Base-by-base conservation (phyloP, 2,329 filamentous ascomycete species). In the Daldinia sp. region DNA sequence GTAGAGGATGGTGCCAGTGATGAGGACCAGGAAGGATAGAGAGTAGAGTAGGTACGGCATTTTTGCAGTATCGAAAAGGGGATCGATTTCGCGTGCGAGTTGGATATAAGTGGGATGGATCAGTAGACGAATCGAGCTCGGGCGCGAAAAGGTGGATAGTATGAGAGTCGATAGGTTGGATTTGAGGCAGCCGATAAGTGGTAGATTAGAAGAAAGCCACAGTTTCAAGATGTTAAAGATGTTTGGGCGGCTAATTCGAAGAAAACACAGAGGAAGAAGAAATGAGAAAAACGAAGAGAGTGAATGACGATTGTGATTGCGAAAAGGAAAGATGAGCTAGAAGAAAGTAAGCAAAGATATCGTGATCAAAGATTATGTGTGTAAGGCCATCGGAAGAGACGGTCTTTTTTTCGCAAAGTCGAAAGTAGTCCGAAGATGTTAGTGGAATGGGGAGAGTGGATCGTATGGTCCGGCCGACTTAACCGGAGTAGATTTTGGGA, bases 1-100 rank as follows among this genome's bases (percentile, higher is more conserved):
- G 83, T 93, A 97, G 72, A 95, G 88, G 61, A 82, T 86, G 58
- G 92, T 95, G 62, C 88, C 90, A 68, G 85, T 73, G 70, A 94
- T 74, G 72, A 97, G 83, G 74, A 91, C 83, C 70, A 90, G 77
- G 76, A 97, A 85, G 73, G 87, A 87, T 68, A 94, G 77, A 71
- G 86, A 88, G 81, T 93, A 96, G 80, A 96, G 86, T 67, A 96
- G 76, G 81, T 94, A 95, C 66, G 81, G 83, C 92, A 96, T 96
- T 70, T 51, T 51, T 29, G n/a, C n/a, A n/a, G 10, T 35, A 1
- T 35, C 32, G 32, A 15, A 10, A 7, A n/a, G 32, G 32, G 19
- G 21, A 10, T 35, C 2, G 32, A 8, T 15, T 25, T 51, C 4
- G 35, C 15, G 15, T 52, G 10, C n/a, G n/a, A 35, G 34, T 37